Conservation (phyloP, 106 monocot genomes). For the Dendrobium officinale region DNA sequence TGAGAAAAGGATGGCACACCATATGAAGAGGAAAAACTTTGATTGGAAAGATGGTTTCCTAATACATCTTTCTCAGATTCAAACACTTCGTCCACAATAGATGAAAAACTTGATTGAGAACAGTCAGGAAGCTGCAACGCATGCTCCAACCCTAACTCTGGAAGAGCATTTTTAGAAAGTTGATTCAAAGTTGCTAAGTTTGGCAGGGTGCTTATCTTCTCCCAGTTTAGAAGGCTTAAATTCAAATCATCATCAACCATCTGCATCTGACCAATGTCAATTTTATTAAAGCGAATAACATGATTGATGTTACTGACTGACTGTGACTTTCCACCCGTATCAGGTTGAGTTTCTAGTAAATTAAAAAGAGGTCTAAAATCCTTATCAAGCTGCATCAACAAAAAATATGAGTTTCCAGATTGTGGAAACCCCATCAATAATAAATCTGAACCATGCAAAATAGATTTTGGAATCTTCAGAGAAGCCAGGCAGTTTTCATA, state of each 20-base stretch:
- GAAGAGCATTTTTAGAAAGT: slow-evolving; percentile 27
- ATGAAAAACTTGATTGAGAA: slow-evolving; percentile 67
- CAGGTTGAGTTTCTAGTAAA: slow-evolving; percentile 68
- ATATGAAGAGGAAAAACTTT: slow-evolving; percentile 25
- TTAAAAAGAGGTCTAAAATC: slow-evolving; percentile 77
- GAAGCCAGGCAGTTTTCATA: slow-evolving; percentile 62
- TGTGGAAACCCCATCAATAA: slow-evolving; percentile 80
- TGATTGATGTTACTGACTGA: slow-evolving; percentile 35
- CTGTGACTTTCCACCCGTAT: slow-evolving; percentile 35
- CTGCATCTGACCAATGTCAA: slow-evolving; percentile 66
- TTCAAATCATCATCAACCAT: slow-evolving; percentile 76
- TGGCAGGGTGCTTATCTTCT: slow-evolving; percentile 31
- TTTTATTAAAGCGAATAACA: slow-evolving; percentile 45
- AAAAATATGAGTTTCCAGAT: slow-evolving; percentile 73
- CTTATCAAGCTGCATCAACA: slow-evolving; percentile 87
- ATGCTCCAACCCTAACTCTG: slow-evolving; percentile 29
- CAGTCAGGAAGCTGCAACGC: slow-evolving; percentile 29
- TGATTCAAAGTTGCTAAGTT: slow-evolving; percentile 22
- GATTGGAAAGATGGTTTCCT: slow-evolving; percentile 12
- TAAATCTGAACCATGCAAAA: slow-evolving; percentile 57
- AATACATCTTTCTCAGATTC: slow-evolving; percentile 49
- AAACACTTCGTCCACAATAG: slow-evolving; percentile 89
- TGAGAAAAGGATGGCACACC: slow-evolving; percentile 24
- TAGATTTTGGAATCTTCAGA: slow-evolving; percentile 61
- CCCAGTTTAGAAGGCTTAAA: slow-evolving; percentile 62